Evolutionary conservation across 352 stramenopile species (phyloP).

Genomic region (Globisporangium cederbergense): DNA sequence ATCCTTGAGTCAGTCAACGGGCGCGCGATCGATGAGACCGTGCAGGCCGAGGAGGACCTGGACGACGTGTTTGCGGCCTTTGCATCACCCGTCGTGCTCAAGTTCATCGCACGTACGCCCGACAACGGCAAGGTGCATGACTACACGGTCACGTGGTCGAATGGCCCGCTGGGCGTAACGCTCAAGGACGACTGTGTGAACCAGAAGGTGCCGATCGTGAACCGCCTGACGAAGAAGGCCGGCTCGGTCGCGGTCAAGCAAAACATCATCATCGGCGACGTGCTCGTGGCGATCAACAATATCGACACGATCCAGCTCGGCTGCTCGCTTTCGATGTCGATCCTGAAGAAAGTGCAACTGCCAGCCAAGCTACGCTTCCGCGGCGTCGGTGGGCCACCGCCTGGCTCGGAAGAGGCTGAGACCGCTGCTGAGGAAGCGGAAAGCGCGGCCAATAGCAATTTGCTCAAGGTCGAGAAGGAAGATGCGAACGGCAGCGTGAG

Average conservation of each 20-base stretch:
- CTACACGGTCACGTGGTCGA: constrained; percentile 86
- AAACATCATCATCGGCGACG: constrained; percentile 85
- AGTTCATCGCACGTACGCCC: constrained; percentile 62
- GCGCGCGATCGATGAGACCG: constrained; percentile 53
- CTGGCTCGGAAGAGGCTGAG: constrained; percentile 26
- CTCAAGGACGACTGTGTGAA: constrained; percentile 83
- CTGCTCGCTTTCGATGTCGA: constrained; percentile 86
- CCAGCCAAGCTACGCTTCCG: constrained; percentile 82
- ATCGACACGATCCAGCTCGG: constrained; percentile 87
- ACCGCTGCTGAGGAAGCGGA: constrained; percentile 9
- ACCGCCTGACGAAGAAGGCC: constrained; percentile 82
- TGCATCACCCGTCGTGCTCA: constrained; percentile 78
- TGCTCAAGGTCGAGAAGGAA: constrained; percentile 27
- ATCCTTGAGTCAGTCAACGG: constrained; percentile 77
- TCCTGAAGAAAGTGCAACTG: constrained; percentile 86
- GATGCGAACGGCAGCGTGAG: constrained; percentile 23
- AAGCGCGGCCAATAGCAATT: constrained; percentile 14
- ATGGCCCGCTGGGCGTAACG: constrained; percentile 80
- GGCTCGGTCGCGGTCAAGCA: constrained; percentile 85
- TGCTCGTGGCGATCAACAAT: constrained; percentile 87
- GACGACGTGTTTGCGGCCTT: constrained; percentile 72
- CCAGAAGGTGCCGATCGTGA: constrained; percentile 86
- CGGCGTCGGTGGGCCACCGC: constrained; percentile 61
- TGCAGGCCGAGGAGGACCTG: constrained; percentile 62
- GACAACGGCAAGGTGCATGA: constrained; percentile 73